These are phyloP conservation scores for Solanum corneliomulleri DNA, from an alignment of 257 asterid species.

Conservation along the genomic window DNA sequence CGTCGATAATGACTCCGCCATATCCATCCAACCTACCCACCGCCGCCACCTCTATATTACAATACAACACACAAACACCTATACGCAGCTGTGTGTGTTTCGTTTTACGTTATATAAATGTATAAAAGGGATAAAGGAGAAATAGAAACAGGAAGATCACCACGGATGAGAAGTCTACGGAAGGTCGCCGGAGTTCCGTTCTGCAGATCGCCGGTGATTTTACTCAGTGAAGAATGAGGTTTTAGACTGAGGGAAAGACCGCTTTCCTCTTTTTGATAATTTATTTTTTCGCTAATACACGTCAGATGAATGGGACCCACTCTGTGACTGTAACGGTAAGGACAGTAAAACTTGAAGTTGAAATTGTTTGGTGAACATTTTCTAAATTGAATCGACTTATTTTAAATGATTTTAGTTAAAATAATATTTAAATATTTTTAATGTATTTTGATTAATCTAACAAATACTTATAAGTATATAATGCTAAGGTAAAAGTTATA, in stretches of 20 bases:
- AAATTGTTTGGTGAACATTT: not conserved
- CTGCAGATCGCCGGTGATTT: not conserved
- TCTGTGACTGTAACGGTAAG: not conserved
- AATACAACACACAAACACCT: not conserved
- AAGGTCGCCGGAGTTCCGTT: not conserved
- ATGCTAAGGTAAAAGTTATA: too few relatives aligned
- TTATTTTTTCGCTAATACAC: not conserved
- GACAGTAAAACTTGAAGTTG: not conserved
- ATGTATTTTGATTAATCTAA: not conserved
- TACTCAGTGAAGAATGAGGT: not conserved
- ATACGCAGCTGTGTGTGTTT: not conserved
- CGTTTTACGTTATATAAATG: not conserved
- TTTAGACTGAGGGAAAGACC: not conserved
- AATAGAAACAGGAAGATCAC: not conserved
- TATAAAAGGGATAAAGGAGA: not conserved
- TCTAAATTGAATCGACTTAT: not conserved
- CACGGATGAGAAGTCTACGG: not conserved
- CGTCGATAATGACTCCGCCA: constrained; percentile 50
- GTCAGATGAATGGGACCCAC: not conserved
- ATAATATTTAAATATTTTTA: too few relatives aligned
- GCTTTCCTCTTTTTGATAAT: not conserved
- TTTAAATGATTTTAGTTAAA: too few relatives aligned
- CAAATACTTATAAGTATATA: too few relatives aligned
- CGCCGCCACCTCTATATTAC: not conserved
- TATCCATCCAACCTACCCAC: constrained; percentile 36